These are phyloP conservation scores for Sonneratia alba DNA, from an alignment of 345 rosid genomes.

Conservation along the genomic window DNA sequence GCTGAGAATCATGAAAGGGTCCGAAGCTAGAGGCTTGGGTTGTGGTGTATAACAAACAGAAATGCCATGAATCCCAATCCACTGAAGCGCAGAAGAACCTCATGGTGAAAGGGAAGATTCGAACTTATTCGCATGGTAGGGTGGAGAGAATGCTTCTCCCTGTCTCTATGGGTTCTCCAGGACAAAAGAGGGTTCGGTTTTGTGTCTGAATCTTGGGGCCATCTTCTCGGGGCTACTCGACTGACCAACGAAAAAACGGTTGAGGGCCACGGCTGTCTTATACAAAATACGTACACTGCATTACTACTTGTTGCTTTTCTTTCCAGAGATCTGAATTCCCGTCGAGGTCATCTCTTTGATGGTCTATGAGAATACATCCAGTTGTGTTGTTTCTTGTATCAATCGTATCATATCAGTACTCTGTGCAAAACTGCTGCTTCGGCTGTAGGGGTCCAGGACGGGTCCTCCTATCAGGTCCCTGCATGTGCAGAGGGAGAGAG, in stretches of 20 bases:
- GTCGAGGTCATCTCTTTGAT: not conserved
- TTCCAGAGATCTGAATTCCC: not conserved
- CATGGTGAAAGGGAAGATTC: not conserved
- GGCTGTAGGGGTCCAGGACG: too few relatives aligned
- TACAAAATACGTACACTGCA: not conserved
- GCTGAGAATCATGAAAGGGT: conserved; percentile 75
- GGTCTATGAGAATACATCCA: not conserved
- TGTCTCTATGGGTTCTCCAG: not conserved
- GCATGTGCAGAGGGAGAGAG: not conserved
- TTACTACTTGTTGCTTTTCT: not conserved
- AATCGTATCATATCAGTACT: not conserved
- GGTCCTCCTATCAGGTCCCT: not conserved
- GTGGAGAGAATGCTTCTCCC: not conserved
- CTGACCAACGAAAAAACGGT: not conserved
- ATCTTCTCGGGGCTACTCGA: not conserved
- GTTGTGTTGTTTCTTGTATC: not conserved
- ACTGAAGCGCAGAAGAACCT: too few relatives aligned
- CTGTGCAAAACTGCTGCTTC: too few relatives aligned
- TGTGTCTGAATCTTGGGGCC: not conserved
- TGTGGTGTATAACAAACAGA: conserved; percentile 34
- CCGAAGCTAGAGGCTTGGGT: conserved; percentile 69
- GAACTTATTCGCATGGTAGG: too few relatives aligned
- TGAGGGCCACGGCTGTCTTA: not conserved
- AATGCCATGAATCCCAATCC: not conserved
- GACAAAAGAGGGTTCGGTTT: not conserved